Base-by-base conservation (phyloP, 108 stramenopile species). In the Pseudonitzschia multistriata region DNA sequence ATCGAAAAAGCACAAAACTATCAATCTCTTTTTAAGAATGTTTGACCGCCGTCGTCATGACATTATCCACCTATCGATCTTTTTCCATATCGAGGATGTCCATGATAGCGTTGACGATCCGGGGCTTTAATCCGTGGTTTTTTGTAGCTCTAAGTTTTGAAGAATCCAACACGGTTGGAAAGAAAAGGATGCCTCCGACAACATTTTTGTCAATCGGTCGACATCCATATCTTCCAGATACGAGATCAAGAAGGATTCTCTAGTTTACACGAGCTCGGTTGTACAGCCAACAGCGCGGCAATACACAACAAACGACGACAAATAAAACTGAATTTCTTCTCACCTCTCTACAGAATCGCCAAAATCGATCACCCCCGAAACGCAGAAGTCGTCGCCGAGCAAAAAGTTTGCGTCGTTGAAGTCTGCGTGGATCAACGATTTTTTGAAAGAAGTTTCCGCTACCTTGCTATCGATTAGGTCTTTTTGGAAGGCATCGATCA, bases 61-160 rank as follows among this genome's bases (percentile, higher is more conserved):
- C 62, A 62, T 62, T 68, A 83, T 29, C 75, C 78, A 81, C 75
- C 67, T 73, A 24, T 39, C 34, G 34, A 30, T 35, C 29, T 35
- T 33, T 15, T 30, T 55, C 17, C 28, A 62, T 35, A 47, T 55
- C 63, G 71, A 65, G 71, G 59, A 63, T 73, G 74, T 78, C 78
- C 87, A 91, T 91, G 89, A 93, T 90, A 95, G 90, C 94, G 94
- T 76, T 85, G 88, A 84, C 85, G 74, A 59, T 89, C 90, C 85
- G 87, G 87, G 79, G 94, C 89, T 90, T 95, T 95, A 95, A 90
- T 81, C 79, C 88, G 82, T 80, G 91, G 80, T 86, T 95, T 81
- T 57, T 28, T 95, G 40, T 95, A 67, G 91, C 94, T 91, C 86
- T 74, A 87, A 62, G 91, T 92, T 87, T 86, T 95, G 94, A 89